These are phyloP conservation scores for Aotearoamyces nothofagi DNA, from an alignment of 2,329 filamentous ascomycete genomes.

Conservation along the genomic window DNA sequence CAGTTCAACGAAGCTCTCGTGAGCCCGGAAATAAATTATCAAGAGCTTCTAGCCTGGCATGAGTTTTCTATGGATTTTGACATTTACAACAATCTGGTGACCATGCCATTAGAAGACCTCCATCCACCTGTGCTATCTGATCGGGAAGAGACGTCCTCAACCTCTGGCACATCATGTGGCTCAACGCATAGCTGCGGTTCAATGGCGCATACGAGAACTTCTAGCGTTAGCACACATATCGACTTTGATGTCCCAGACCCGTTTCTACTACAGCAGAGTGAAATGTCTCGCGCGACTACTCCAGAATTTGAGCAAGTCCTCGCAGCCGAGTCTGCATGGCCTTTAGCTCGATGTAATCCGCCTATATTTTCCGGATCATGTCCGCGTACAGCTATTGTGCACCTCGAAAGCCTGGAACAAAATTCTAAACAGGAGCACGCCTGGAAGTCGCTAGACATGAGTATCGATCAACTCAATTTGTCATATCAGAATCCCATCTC, in stretches of 20 bases:
- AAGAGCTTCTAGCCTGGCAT: slow-evolving; percentile 29
- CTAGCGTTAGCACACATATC: slow-evolving; percentile 28
- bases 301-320: slow-evolving; percentile 31
- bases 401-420: slow-evolving; percentile 33
- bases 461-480: slow-evolving; percentile 9
- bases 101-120: slow-evolving; percentile 21
- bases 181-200: slow-evolving; percentile 26
- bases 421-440: slow-evolving; percentile 31
- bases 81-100: slow-evolving; percentile 21
- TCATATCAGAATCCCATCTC: slow-evolving; percentile 14
- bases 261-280: too few species aligned
- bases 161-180: slow-evolving; percentile 22
- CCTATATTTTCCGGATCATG: slow-evolving; percentile 28
- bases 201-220: slow-evolving; percentile 26
- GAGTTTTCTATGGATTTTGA: slow-evolving; percentile 29
- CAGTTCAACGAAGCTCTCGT: slow-evolving; percentile 22
- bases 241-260: slow-evolving; percentile 20
- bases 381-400: slow-evolving; percentile 32
- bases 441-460: slow-evolving; percentile 29
- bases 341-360: slow-evolving; percentile 33
- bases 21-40: slow-evolving; percentile 22
- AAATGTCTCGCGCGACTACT: slow-evolving; percentile 10
- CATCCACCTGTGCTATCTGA: slow-evolving; percentile 23
- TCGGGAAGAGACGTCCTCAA: slow-evolving; percentile 25
- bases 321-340: slow-evolving; percentile 33